phyloP scores from a whole-genome alignment of 192 early-diverging fungal species.

The Anaeromyces robustus region DNA sequence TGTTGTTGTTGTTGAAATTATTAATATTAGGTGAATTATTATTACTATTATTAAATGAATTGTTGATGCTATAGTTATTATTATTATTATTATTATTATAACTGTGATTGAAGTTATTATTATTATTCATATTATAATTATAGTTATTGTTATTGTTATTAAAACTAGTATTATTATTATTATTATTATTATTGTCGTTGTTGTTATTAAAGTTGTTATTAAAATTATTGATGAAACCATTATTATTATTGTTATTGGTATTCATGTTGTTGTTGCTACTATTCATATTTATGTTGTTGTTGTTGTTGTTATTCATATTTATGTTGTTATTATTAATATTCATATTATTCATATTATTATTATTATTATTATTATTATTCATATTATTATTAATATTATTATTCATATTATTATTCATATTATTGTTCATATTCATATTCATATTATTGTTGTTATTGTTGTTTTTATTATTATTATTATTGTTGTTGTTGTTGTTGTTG shows the following conservation, averaged over 20 bases:
- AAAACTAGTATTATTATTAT: too few relatives aligned
- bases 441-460: background rate
- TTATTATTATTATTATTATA: background rate
- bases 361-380: background rate
- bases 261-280: too few relatives aligned
- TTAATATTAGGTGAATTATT: background rate
- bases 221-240: too few relatives aligned
- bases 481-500: too few relatives aligned
- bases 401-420: background rate
- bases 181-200: too few relatives aligned
- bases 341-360: background rate
- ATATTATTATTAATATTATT: background rate
- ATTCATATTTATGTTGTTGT: too few relatives aligned
- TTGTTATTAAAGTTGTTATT: too few relatives aligned
- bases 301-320: too few relatives aligned
- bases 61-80: background rate
- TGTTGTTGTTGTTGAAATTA: background rate
- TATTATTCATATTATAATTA: too few relatives aligned
- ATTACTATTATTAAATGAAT: background rate
- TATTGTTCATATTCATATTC: background rate
- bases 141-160: too few relatives aligned
- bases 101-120: background rate
- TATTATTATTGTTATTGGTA: too few relatives aligned
- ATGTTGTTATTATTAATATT: background rate
- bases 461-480: background rate